Base-by-base conservation (phyloP, 2,329 filamentous ascomycete genomes). In the Drechslerella coelobrocha region DNA sequence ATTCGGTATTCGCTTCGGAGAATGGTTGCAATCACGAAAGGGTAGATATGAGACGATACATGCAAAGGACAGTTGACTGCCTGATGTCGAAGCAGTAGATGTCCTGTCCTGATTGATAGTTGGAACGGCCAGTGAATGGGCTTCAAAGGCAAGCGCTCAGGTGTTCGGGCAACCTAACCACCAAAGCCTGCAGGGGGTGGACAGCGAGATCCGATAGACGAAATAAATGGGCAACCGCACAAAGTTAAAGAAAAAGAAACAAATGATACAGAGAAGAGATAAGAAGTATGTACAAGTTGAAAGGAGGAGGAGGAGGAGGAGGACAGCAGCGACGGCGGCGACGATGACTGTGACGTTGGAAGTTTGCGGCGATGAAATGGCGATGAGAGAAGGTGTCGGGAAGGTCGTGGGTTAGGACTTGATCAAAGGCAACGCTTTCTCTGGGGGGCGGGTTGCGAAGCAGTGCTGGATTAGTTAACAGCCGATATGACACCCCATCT, bases 221-320 rank as follows among this genome's bases (percentile, higher is more conserved):
- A 19, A 19, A 45, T 41, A 21, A n/a, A 17, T 39, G 41, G 45
- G 23, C 9, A 29, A 45, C 31, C 56, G 56, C 45, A 45, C 26
- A 48, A 55, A 34, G 34, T 21, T 14, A 45, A 19, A 2, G 26
- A 24, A 50, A 59, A 27, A 12, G 43, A 27, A 24, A 37, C 4
- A 29, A 45, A 39, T 23, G 23, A 29, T 4, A 10, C 53, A 45
- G 2, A 56, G 27, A 43, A 17, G n/a, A 31, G 26, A 68, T 41
- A 50, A 45, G 21, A 60, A 45, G 37, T 71, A 71, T 71, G 66
- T 71, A 71, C 66, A 71, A 26, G 59, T 71, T 45, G 66, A 71
- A 71, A 53, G 52, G 39, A 63, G 41, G 34, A 24, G 47, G 48
- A 71, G 59, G 52, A 29, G 60, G 41, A 29, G 21, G 47, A 34